Evolutionary conservation across 2,329 filamentous ascomycete genomes (phyloP), one percentile per base, ranked within the genome.

Genomic region (Talaromyces marneffei): DNA sequence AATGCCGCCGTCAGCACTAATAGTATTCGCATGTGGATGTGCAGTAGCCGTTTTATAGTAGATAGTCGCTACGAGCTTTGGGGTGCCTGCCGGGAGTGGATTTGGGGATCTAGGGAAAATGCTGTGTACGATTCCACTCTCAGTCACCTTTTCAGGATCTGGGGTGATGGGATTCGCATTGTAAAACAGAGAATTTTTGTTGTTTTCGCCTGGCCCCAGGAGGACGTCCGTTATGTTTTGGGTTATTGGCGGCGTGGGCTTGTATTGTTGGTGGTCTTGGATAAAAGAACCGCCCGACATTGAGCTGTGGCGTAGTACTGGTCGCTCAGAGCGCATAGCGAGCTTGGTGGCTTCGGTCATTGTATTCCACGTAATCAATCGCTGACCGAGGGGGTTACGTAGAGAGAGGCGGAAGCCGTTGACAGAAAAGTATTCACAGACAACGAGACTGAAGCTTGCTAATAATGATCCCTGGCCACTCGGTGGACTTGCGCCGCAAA

Each of bases 191-290:
- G 65, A 59, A 3, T 35, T 57, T 18, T 61, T 61, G 39, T 44
- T 39, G 56, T 5, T 57, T 8, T 67, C 61, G 25, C 74, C 71
- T n/a, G 71, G 65, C 37, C 63, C 65, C n/a, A 69, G 70, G 18
- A 77, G 70, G 18, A 77, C 69, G 63, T 76, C 73, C 31, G 68
- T 68, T 58, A 77, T 74, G 44, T 65, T 77, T 61, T 72, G 72
- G 57, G 62, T 72, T 54, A 72, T 65, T 25, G 73, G 68, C 53
- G 66, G 65, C 33, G 71, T 69, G 7, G 76, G 74, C 58, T 77
- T 78, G 65, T 80, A 80, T 62, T 80, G 78, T 64, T 80, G 77
- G 62, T 80, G 78, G 63, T 80, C 78, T 44, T 78, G 75, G 39
- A 80, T 75, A 67, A 78, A 78, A 27, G 77, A 79, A 59, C 72